These are phyloP conservation scores for Yueomyces sp. DNA, from an alignment of 1,139 yeast genomes.

Conservation along the genomic window DNA sequence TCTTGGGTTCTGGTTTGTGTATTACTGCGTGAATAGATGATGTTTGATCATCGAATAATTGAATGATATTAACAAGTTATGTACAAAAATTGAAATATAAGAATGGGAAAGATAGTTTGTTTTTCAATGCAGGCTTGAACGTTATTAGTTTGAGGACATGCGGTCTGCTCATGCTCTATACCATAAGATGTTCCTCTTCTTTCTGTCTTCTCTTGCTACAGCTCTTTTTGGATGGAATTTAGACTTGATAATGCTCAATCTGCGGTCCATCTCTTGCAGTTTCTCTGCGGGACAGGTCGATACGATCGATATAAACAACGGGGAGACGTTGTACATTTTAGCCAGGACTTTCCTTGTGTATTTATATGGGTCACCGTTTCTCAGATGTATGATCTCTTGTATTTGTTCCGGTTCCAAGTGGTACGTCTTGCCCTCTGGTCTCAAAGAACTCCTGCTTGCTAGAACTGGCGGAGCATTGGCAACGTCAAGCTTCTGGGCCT, in stretches of 20 bases:
- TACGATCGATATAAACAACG: conserved; percentile 41
- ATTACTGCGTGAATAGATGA: too few relatives aligned
- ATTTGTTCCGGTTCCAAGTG: conserved; percentile 51
- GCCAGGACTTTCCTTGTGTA: conserved; percentile 65
- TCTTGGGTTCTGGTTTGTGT: too few relatives aligned
- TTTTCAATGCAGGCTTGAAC: too few relatives aligned
- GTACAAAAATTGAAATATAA: too few relatives aligned
- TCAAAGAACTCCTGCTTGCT: conserved; percentile 8
- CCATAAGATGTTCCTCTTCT: conserved; percentile 49
- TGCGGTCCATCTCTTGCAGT: conserved; percentile 30
- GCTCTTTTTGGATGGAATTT: conserved; percentile 38
- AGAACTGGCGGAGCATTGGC: conserved; percentile 19
- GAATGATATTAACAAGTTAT: too few relatives aligned
- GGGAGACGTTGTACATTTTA: conserved; percentile 45
- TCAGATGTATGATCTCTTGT: conserved; percentile 45
- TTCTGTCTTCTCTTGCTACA: conserved; percentile 40
- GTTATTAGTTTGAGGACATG: not conserved
- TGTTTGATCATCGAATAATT: too few relatives aligned
- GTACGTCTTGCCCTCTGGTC: conserved; percentile 34
- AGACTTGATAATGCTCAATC: conserved; percentile 31
- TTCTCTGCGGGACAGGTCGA: conserved; percentile 32
- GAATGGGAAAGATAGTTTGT: too few relatives aligned
- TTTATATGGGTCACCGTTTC: conserved; percentile 46
- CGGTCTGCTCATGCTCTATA: conserved; percentile 35
- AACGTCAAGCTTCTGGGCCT: conserved; percentile 7